A percentile compares a stretch with the other conserved stretches of the same genome.
phyloP scores from a whole-genome alignment of 768 basidiomycete species.

The Suillus weaverae region DNA sequence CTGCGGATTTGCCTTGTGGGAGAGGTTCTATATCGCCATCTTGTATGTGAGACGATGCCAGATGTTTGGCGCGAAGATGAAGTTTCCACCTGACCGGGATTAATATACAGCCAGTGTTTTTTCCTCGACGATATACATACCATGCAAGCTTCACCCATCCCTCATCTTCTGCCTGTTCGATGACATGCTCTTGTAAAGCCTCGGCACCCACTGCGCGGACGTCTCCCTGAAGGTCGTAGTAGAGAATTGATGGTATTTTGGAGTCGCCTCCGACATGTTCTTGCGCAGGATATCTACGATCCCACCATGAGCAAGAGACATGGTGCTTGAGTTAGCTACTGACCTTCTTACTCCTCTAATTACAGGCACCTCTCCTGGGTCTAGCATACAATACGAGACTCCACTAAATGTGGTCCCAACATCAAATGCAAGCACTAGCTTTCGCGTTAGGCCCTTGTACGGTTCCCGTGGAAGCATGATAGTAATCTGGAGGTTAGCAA shows the following conservation, averaged over 20 bases:
- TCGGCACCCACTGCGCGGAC: slow-evolving; percentile 47
- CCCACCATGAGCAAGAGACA: background rate
- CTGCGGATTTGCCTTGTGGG: slow-evolving; percentile 19
- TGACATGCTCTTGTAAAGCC: slow-evolving; percentile 33
- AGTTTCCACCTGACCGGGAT: slow-evolving; percentile 31
- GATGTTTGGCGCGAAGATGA: slow-evolving; percentile 33
- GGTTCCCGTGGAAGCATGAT: slow-evolving; percentile 30
- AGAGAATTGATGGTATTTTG: slow-evolving; percentile 50
- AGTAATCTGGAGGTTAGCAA: background rate
- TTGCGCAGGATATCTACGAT: slow-evolving; percentile 45
- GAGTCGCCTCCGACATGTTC: slow-evolving; percentile 46
- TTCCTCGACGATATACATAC: slow-evolving; percentile 19
- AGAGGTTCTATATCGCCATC: slow-evolving; percentile 25
- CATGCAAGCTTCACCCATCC: slow-evolving; percentile 40
- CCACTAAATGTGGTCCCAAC: slow-evolving; percentile 47
- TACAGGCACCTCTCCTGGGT: slow-evolving; percentile 34
- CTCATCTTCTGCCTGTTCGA: slow-evolving; percentile 40
- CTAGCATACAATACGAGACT: slow-evolving; percentile 36
- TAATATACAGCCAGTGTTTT: background rate
- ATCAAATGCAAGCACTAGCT: slow-evolving; percentile 45
- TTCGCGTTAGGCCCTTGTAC: slow-evolving; percentile 40
- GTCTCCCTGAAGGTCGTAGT: slow-evolving; percentile 43
- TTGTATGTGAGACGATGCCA: slow-evolving; percentile 23
- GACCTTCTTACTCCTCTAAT: slow-evolving; percentile 31
- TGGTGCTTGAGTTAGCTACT: background rate